phyloP scores from a whole-genome alignment of 1,284 basidiomycete species.

The Tylopilus sp. region DNA sequence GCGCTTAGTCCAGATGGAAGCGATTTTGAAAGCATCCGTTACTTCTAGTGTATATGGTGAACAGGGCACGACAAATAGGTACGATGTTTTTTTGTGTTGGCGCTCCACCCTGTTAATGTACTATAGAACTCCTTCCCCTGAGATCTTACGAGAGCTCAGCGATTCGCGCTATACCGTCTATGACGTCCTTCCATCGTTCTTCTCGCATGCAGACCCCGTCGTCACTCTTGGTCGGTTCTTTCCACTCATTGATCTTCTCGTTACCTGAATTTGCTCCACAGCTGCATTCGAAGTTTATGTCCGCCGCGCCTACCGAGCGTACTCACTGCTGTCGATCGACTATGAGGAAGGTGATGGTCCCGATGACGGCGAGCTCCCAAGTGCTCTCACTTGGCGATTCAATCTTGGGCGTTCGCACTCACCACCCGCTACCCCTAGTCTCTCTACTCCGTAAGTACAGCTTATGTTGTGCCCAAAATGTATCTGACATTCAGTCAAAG shows the following conservation, averaged over 20 bases:
- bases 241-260: background rate
- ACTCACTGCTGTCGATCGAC: constrained; percentile 87
- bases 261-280: constrained; percentile 29
- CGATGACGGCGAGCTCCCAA: constrained; percentile 76
- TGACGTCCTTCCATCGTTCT: constrained; percentile 95
- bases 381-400: constrained; percentile 88
- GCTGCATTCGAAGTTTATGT: constrained; percentile 97
- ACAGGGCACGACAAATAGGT: constrained; percentile 62
- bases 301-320: constrained; percentile 92
- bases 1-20: constrained; percentile 90
- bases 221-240: constrained; percentile 67
- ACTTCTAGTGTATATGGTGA: constrained; percentile 88
- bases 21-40: constrained; percentile 85
- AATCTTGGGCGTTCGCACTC: constrained; percentile 82
- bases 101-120: background rate
- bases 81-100: constrained; percentile 11
- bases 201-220: constrained; percentile 80
- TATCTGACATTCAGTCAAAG: constrained; percentile 27
- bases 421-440: constrained; percentile 78
- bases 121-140: constrained; percentile 69
- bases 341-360: constrained; percentile 83
- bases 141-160: constrained; percentile 87
- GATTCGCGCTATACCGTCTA: constrained; percentile 97
- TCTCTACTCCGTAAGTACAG: constrained; percentile 54
- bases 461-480: constrained; percentile 1